Conservation (phyloP, 176 grass and related monocot genomes). For the Metroxylon sagu region DNA sequence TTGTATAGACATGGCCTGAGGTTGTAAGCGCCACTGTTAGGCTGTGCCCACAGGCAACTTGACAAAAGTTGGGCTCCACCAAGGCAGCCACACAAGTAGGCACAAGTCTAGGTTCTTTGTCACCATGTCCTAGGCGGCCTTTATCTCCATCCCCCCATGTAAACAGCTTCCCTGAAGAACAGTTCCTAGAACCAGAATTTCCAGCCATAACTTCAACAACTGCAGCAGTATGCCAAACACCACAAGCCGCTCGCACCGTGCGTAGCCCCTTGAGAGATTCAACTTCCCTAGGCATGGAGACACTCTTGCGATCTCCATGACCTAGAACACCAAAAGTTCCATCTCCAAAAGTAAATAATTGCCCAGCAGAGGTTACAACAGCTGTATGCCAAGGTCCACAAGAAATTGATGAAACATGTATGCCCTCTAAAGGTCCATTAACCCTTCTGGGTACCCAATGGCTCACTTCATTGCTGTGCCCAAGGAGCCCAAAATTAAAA, state of each 20-base stretch:
- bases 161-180: constrained; percentile 90
- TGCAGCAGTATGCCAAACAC: constrained; percentile 99
- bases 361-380: constrained; percentile 83
- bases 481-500: constrained; percentile 85
- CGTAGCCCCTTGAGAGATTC: constrained; percentile 92
- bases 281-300: constrained; percentile 68
- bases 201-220: constrained; percentile 94
- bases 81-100: constrained; percentile 95
- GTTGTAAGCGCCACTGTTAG: constrained; percentile 90
- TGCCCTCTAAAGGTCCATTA: constrained; percentile 75
- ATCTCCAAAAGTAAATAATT: constrained; percentile 97
- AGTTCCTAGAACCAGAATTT: constrained; percentile 84
- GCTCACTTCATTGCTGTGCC: constrained; percentile 77
- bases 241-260: constrained; percentile 80
- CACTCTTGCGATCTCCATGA: constrained; percentile 59
- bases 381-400: constrained; percentile 97
- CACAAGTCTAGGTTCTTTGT: constrained; percentile 63
- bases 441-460: constrained; percentile 89
- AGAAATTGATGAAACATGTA: constrained; percentile 92
- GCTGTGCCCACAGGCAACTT: constrained; percentile 91
- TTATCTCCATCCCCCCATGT: constrained; percentile 99
- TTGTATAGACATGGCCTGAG: constrained; percentile 89
- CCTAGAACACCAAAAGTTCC: constrained; percentile 94
- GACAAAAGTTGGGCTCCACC: constrained; percentile 93
- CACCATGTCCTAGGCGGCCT: constrained; percentile 89